A percentile compares a stretch with the other conserved stretches of the same genome.
phyloP scores from a whole-genome alignment of 805 yeast genomes.

The Huiozyma naganishii region DNA sequence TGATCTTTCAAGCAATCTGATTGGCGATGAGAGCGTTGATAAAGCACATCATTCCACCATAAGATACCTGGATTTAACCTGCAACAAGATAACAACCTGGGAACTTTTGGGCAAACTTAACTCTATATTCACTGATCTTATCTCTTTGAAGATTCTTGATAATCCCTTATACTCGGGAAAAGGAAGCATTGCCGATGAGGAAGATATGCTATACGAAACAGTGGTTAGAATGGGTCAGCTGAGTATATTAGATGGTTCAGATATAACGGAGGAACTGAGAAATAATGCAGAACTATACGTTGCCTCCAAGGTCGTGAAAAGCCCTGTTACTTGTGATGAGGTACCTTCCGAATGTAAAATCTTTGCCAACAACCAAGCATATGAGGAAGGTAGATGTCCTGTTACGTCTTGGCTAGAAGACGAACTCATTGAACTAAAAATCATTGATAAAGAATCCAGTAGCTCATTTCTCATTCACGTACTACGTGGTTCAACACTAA shows the following conservation, averaged over 20 bases:
- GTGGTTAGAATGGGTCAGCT: constrained; percentile 38
- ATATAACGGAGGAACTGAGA: constrained; percentile 37
- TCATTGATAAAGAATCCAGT: constrained; percentile 3
- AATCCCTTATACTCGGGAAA: constrained; percentile 37
- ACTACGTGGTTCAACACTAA: constrained; percentile 11
- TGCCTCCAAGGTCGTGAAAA: constrained; percentile 35
- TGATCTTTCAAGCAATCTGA: constrained; percentile 8
- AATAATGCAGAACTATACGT: constrained; percentile 60
- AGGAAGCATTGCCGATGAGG: constrained; percentile 3
- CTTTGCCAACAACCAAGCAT: constrained; percentile 30
- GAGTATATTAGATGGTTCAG: constrained; percentile 46
- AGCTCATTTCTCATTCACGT: constrained; percentile 2
- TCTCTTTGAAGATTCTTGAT: constrained; percentile 36
- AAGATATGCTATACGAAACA: constrained; percentile 21
- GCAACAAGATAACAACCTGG: constrained; percentile 41
- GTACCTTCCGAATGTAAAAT: constrained; percentile 31
- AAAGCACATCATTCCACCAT: constrained; percentile 4
- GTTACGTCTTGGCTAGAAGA: constrained; percentile 8
- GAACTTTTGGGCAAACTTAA: constrained; percentile 35
- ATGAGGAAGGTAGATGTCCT: not conserved
- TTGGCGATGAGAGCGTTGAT: not conserved
- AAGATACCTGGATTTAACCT: constrained; percentile 37
- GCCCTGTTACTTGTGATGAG: constrained; percentile 19
- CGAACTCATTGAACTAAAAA: constrained; percentile 5
- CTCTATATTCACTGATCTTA: constrained; percentile 32